A percentile compares a stretch with the other conserved stretches of the same genome.
These are phyloP conservation scores for Magnusiomyces paraingens DNA, from an alignment of 1,139 yeast genomes.

Conservation along the genomic window DNA sequence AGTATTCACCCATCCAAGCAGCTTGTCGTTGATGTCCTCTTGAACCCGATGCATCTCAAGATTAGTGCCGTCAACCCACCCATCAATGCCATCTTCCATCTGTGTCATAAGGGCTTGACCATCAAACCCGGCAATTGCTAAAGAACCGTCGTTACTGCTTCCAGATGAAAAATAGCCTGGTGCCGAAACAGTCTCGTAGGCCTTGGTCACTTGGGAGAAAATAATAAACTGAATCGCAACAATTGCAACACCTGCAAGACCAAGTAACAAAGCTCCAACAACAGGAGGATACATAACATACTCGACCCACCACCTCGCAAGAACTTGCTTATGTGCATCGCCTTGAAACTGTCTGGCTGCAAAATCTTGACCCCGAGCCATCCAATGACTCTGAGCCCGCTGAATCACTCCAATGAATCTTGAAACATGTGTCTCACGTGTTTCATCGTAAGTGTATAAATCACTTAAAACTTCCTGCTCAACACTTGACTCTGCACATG, in stretches of 20 bases:
- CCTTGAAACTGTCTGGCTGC: conserved; percentile 11
- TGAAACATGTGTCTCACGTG: not conserved
- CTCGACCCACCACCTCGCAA: conserved; percentile 32
- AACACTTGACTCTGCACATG: conserved; percentile 22
- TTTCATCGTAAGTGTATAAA: not conserved
- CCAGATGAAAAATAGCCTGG: conserved; percentile 17
- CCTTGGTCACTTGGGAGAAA: conserved; percentile 27
- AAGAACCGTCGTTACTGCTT: no score
- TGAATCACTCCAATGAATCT: conserved; percentile 2
- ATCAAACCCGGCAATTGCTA: no score
- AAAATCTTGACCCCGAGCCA: conserved; percentile 11
- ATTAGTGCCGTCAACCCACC: conserved; percentile 53
- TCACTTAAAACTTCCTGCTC: conserved; percentile 8
- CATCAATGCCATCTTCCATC: conserved; percentile 20
- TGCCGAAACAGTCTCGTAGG: conserved; percentile 4
- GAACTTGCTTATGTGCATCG: conserved; percentile 9
- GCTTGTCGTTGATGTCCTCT: conserved; percentile 47
- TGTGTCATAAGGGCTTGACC: not conserved
- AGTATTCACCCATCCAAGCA: conserved; percentile 60
- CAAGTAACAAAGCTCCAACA: conserved; percentile 35
- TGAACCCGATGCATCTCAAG: conserved; percentile 41
- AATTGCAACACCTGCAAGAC: conserved; percentile 39
- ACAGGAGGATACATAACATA: conserved; percentile 31
- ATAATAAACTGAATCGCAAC: conserved; percentile 39
- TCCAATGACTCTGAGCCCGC: conserved; percentile 13